phyloP scores from a whole-genome alignment of 208 protist genomes.

The Leptomonas pyrrhocoris region DNA sequence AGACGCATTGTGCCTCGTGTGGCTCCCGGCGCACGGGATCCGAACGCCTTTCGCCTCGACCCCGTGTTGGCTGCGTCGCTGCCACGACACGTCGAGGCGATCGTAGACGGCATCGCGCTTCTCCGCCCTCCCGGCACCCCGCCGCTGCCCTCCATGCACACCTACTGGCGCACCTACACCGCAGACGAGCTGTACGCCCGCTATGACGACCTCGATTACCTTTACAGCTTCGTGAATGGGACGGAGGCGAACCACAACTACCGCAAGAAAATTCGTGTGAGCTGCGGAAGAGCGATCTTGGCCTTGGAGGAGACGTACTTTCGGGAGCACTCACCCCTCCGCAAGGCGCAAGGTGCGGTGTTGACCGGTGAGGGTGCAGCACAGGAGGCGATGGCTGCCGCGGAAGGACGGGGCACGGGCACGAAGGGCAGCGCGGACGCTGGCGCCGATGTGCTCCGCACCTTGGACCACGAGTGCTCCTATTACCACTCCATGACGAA shows the following conservation, averaged over 20 bases:
- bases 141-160: conserved; percentile 28
- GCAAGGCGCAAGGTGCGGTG: too few relatives aligned
- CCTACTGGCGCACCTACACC: conserved; percentile 33
- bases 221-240: conserved; percentile 97
- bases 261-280: conserved; percentile 24
- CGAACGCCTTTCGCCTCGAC: conserved; percentile 5
- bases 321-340: conserved; percentile 23
- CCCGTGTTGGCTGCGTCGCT: neutral
- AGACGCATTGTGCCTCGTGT: neutral
- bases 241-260: conserved; percentile 64
- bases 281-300: neutral
- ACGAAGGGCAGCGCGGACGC: neutral
- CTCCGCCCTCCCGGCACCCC: conserved; percentile 3
- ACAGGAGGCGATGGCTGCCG: too few relatives aligned
- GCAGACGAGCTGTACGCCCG: conserved; percentile 24
- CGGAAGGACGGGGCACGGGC: too few relatives aligned
- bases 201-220: conserved; percentile 77
- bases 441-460: neutral
- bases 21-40: neutral
- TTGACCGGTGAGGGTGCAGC: too few relatives aligned
- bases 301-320: conserved; percentile 10
- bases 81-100: conserved; percentile 8
- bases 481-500: conserved; percentile 3
- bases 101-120: conserved; percentile 4
- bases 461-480: neutral